Evolutionary conservation across 495 filamentous ascomycete genomes (phyloP).

Genomic region (Penicillium taxi): DNA sequence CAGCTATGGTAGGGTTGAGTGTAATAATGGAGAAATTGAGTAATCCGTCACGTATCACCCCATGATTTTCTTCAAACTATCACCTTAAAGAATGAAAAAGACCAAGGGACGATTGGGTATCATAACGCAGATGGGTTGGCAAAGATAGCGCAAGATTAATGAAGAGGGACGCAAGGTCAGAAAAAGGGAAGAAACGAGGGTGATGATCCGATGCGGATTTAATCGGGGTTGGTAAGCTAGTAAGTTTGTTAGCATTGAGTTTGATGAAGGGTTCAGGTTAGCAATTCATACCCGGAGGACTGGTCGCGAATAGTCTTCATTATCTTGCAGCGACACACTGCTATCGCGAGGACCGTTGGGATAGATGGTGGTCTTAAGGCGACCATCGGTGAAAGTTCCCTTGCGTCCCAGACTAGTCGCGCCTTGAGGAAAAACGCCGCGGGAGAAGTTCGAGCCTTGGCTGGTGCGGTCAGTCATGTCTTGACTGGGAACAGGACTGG

Average conservation of each 20-base stretch:
- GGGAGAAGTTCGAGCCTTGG: conserved; percentile 39
- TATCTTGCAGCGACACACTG: conserved; percentile 45
- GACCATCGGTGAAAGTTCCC: conserved; percentile 37
- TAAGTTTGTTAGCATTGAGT: conserved; percentile 18
- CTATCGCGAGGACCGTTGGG: conserved; percentile 43
- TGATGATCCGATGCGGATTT: conserved; percentile 8
- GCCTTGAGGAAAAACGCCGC: conserved; percentile 36
- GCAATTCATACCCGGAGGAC: conserved; percentile 38
- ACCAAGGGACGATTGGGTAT: conserved; percentile 39
- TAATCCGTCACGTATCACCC: conserved; percentile 2
- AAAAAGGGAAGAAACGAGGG: conserved; percentile 5
- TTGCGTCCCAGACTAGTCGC: conserved; percentile 13
- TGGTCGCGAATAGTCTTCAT: conserved; percentile 51
- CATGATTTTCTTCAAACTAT: conserved; percentile 9
- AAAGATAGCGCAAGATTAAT: conserved; percentile 28
- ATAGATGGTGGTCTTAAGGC: conserved; percentile 33
- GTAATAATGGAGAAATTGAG: background rate
- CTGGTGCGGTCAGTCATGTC: conserved; percentile 37
- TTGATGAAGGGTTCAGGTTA: background rate
- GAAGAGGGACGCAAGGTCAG: conserved; percentile 14
- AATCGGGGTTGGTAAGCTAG: conserved; percentile 50
- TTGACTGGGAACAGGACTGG: conserved; percentile 28
- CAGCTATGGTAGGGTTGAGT: background rate
- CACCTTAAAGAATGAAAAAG: conserved; percentile 20
- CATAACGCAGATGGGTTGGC: conserved; percentile 37